Evolutionary conservation across 768 basidiomycete species (phyloP), one percentile per base, ranked within the genome.

Genomic region (Russula vinacea): DNA sequence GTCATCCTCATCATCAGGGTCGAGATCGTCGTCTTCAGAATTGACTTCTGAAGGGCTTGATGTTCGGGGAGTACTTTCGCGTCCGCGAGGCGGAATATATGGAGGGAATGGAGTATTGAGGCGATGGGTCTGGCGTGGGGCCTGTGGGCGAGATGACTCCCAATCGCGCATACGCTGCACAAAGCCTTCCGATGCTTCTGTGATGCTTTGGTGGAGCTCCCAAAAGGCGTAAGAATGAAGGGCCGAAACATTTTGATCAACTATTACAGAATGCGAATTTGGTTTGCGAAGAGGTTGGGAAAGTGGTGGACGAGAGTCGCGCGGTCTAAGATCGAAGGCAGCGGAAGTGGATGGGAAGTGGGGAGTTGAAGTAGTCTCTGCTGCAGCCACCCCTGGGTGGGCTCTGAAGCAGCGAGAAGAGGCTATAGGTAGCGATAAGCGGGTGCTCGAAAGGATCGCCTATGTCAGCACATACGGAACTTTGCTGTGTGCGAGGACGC

Each of bases 91-190:
- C 58, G 45, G 17, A 24, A 24, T 22, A n/a, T 42, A 47, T 33
- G 63, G 40, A n/a, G 56, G 55, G 47, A 62, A 56, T 33, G 52
- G 52, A 4, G 60, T 77, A 56, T 77, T 78, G 59, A 76, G 73
- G 49, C 77, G 78, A 73, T 73, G 61, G 76, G 74, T 16, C 74
- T 71, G 56, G 72, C 75, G 39, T 76, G 75, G 62, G 75, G 75
- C 22, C 42, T 59, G 61, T 22, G 80, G 80, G 60, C 83, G 78
- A 29, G 78, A 77, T 55, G 78, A 74, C 72, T 90, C 88, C 71
- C 84, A 87, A 67, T 88, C 84, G 60, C 85, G 85, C 88, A 90
- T 90, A 57, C 85, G 84, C 61, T 78, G 81, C 14, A 90, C 80
- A 54, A 90, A 79, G 8, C 84, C 83, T 68, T 90, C 87, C 22